Percentiles rank a stretch among this genome's conserved stretches.
Evolutionary conservation across 106 monocot genomes (phyloP).

Genomic region (Acorus gramineus): DNA sequence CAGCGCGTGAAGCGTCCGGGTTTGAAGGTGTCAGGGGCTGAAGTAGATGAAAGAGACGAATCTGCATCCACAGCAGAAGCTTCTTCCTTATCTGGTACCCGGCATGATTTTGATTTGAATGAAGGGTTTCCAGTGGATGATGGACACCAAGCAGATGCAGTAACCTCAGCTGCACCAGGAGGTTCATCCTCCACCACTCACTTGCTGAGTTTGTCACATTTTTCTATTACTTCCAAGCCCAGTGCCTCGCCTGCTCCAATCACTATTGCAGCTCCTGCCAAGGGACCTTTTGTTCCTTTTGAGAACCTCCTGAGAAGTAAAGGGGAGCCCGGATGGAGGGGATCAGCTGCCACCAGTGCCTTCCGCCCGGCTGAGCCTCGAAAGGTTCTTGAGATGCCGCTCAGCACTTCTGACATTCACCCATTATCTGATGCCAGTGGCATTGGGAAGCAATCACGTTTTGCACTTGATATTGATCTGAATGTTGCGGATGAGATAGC

Average conservation of each 20-base stretch:
- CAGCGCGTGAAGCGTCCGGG: constrained; percentile 4
- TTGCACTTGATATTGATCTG: constrained; percentile 60
- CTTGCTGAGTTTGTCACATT: constrained; percentile 23
- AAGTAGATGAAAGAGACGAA: constrained; percentile 19
- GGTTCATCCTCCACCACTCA: constrained; percentile 17
- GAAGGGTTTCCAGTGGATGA: constrained; percentile 67
- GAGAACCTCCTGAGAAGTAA: constrained; percentile 46
- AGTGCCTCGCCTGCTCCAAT: constrained; percentile 29
- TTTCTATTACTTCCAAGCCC: constrained; percentile 12
- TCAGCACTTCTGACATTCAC: constrained; percentile 25
- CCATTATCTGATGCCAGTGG: constrained; percentile 18
- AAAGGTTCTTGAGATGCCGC: constrained; percentile 57
- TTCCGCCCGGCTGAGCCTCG: constrained; percentile 90
- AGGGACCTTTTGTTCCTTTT: constrained; percentile 72
- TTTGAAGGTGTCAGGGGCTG: constrained; percentile 14
- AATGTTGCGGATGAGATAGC: constrained; percentile 64
- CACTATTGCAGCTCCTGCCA: constrained; percentile 69
- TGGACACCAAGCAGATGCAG: constrained; percentile 34
- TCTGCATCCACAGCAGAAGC: constrained; percentile 13
- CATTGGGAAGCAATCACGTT: constrained; percentile 33
- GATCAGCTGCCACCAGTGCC: constrained; percentile 92
- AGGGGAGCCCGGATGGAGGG: constrained; percentile 80
- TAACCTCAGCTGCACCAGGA: constrained; percentile 10
- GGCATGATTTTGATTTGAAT: constrained; percentile 74
- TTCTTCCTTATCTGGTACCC: constrained; percentile 11